A percentile compares a stretch with the other conserved stretches of the same genome.
phyloP scores from a whole-genome alignment of 345 rosid species.

The Chamaenerion angustifolium region DNA sequence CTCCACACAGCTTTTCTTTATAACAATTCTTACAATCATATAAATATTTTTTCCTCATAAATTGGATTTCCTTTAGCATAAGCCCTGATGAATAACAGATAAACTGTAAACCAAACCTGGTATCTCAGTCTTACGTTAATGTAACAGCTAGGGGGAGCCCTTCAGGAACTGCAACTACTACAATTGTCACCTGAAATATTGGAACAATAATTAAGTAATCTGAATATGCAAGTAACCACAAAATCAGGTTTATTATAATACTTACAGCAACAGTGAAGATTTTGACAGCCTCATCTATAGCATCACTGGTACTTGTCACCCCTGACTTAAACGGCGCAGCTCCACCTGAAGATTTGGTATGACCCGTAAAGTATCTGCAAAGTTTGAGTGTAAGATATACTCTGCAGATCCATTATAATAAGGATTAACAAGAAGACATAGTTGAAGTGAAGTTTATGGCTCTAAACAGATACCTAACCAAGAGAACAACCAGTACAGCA shows the following conservation, averaged over 20 bases:
- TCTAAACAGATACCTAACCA: slow-evolving; percentile 40
- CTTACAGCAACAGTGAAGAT: slow-evolving; percentile 88
- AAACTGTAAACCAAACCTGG: background rate
- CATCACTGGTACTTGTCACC: slow-evolving; percentile 34
- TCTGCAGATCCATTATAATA: background rate
- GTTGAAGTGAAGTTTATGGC: background rate
- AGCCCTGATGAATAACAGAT: background rate
- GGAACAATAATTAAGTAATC: background rate
- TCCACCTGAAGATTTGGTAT: slow-evolving; percentile 36
- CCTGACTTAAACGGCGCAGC: slow-evolving; percentile 40
- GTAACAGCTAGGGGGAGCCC: slow-evolving; percentile 99
- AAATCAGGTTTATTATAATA: slow-evolving; percentile 2
- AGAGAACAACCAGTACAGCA: slow-evolving; percentile 64
- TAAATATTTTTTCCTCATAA: no score
- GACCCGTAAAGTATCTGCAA: slow-evolving; percentile 73
- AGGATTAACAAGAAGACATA: slow-evolving; percentile 3
- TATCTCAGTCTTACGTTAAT: slow-evolving; percentile 45
- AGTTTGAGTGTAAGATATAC: background rate
- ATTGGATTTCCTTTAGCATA: no score
- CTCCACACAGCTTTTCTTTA: no score
- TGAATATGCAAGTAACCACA: background rate
- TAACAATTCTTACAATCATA: no score
- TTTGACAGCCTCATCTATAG: slow-evolving; percentile 57
- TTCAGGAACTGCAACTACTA: slow-evolving; percentile 97
- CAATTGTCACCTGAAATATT: slow-evolving; percentile 71